Base-by-base conservation (phyloP, 805 yeast genomes). In the Candida tibetensis region DNA sequence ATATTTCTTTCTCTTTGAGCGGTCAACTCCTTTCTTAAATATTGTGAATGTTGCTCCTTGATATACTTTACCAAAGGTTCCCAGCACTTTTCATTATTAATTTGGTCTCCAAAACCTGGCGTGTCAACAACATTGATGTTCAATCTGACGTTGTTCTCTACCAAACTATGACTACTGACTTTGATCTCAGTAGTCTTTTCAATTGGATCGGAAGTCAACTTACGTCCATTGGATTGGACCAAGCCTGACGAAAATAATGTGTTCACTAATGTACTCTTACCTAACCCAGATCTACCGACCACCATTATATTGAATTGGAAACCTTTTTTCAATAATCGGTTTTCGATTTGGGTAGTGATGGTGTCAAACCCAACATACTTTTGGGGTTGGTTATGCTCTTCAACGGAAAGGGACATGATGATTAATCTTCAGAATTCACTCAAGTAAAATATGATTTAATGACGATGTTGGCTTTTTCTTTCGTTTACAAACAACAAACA, bases 21-120 rank as follows among this genome's bases (percentile, higher is more conserved):
- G 14, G 95, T 91, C 60, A 91, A 81, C 66, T 90, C 98, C 62
- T 85, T 86, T 68, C 97, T 83, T 58, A 90, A 74, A 62, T 85
- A 90, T 54, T 82, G 82, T 30, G 95, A 84, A 62, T 90, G 95
- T 66, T 90, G 97, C 64, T 90, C 97, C 67, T 90, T 90, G 60
- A 90, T 87, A 66, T 89, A 90, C 65, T 87, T 88, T 48, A 90
- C 82, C 46, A 90, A 81, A 37, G 96, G 96, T 53, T 90, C 98
- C 96, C 97, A 91, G 65, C 95, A 89, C 64, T 84, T 85, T 54
- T 86, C 95, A 64, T 90, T 90, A 69, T 89, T 86, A 49, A 93
- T 85, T 66, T 86, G 96, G 71, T 93, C 99, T 28, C 96, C 98
- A 71, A 88, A 93, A 12, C 98, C 98, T 15, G 98, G 98, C 3